phyloP scores from a whole-genome alignment of 495 filamentous ascomycete species.

The Penicillium pancosmium region DNA sequence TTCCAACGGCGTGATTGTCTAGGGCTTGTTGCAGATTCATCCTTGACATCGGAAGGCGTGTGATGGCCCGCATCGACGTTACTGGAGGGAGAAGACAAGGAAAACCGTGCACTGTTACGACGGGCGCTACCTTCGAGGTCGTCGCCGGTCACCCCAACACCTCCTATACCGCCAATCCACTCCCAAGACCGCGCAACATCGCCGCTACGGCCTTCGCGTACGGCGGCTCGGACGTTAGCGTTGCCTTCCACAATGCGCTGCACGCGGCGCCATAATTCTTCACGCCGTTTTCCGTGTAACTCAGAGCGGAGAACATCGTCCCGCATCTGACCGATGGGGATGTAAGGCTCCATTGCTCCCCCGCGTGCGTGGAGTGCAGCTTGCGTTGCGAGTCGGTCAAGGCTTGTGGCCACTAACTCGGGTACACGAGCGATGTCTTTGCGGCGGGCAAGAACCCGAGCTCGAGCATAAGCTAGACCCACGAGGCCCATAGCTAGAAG shows the following conservation, averaged over 20 bases:
- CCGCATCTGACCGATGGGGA: conserved; percentile 84
- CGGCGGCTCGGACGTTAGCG: conserved; percentile 83
- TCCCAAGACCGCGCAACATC: conserved; percentile 92
- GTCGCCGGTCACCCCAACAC: conserved; percentile 43
- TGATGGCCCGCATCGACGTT: conserved; percentile 36
- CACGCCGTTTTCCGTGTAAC: conserved; percentile 70
- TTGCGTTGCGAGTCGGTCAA: conserved; percentile 80
- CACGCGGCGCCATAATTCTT: conserved; percentile 81
- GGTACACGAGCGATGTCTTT: conserved; percentile 73
- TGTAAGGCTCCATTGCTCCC: conserved; percentile 67
- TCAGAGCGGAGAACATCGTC: conserved; percentile 89
- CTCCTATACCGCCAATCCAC: conserved; percentile 78
- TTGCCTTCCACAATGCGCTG: conserved; percentile 86
- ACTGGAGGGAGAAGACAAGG: conserved; percentile 28
- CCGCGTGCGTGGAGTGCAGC: conserved; percentile 74
- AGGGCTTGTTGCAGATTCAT: conserved; percentile 29
- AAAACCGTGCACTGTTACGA: conserved; percentile 50
- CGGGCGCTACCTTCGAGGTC: conserved; percentile 33
- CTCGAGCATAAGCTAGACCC: conserved; percentile 57
- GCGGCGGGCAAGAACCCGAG: conserved; percentile 56
- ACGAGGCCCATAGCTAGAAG: conserved; percentile 59
- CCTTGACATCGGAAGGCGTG: conserved; percentile 26
- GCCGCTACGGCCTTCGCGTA: conserved; percentile 79
- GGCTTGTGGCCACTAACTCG: conserved; percentile 74
- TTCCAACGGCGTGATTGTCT: conserved; percentile 57